Evolutionary conservation across 2,329 filamentous ascomycete species (phyloP).

Genomic region (Epichloe typhina): DNA sequence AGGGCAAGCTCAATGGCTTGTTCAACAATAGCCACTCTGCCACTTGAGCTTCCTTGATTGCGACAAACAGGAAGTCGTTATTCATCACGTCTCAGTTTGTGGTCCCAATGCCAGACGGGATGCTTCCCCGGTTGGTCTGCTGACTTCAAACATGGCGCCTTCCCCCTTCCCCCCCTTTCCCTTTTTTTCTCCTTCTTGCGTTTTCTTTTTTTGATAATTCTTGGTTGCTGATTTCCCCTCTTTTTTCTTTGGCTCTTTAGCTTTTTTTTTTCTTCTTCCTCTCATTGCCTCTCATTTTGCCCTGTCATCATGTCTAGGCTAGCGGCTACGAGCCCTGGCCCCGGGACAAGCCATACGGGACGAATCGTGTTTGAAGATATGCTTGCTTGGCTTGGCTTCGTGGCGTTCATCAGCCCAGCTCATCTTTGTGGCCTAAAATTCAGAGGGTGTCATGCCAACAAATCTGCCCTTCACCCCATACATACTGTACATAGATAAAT

Average conservation of each 20-base stretch:
- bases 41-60: neutral
- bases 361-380: neutral
- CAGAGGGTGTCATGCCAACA: too few species aligned
- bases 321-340: neutral
- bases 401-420: too few species aligned
- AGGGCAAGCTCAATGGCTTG: neutral
- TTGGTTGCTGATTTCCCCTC: neutral
- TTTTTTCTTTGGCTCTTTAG: neutral
- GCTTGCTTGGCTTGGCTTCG: too few species aligned
- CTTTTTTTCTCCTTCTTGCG: neutral
- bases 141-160: neutral
- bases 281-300: neutral
- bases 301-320: neutral
- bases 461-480: too few species aligned
- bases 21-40: neutral
- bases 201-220: neutral
- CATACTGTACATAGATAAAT: too few species aligned
- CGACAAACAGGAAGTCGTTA: neutral
- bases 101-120: neutral
- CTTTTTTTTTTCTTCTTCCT: neutral
- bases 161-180: neutral
- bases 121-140: slow-evolving; percentile 1
- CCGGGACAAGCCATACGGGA: neutral
- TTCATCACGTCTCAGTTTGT: slow-evolving; percentile 1
- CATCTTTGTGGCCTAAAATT: too few species aligned